Conservation (phyloP, 2,329 filamentous ascomycete species). For the Aspergillus hiratsukae region DNA sequence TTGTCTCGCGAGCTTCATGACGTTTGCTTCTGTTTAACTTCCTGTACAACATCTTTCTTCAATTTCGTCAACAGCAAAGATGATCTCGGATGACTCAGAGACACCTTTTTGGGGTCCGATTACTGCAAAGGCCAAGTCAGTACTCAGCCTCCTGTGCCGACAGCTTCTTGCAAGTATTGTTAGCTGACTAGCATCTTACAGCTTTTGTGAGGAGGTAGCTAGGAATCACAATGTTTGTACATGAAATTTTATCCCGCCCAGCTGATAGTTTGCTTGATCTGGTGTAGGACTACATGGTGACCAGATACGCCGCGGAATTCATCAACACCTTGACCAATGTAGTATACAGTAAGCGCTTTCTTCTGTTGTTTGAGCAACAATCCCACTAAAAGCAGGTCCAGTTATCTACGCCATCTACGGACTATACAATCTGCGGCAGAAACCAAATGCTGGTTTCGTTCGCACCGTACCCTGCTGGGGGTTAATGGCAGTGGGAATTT, state of each 20-base stretch:
- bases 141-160: neutral
- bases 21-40: neutral
- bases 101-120: neutral
- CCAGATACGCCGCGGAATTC: neutral
- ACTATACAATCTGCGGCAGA: constrained; percentile 5
- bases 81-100: neutral
- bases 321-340: neutral
- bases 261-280: neutral
- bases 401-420: constrained; percentile 23
- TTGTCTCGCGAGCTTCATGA: neutral
- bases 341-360: neutral
- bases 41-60: neutral
- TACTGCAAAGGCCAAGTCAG: neutral
- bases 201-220: neutral
- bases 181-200: neutral
- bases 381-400: neutral
- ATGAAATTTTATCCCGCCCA: too few species aligned
- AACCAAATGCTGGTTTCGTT: neutral
- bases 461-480: constrained; percentile 15
- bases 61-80: neutral
- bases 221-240: neutral
- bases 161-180: neutral
- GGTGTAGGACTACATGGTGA: neutral
- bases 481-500: constrained; percentile 21
- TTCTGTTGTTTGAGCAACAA: neutral